Evolutionary conservation across 2,329 filamentous ascomycete species (phyloP).

Genomic region (Davidsoniella eucalypti): DNA sequence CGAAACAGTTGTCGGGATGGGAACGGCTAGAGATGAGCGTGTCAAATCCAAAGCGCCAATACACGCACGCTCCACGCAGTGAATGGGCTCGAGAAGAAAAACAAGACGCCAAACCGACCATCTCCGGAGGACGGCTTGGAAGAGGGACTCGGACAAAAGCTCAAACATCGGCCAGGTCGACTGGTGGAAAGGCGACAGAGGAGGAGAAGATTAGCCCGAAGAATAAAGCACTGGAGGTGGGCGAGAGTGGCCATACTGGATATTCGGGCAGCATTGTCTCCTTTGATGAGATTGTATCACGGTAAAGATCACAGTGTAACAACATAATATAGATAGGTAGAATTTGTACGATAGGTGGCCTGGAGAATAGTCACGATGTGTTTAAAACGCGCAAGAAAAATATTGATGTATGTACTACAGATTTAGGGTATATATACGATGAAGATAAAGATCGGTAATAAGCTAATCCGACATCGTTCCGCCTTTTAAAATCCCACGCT

Average conservation of each 20-base stretch:
- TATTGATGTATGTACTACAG: not conserved
- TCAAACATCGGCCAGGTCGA: no score
- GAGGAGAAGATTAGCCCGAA: conserved; percentile 16
- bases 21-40: no score
- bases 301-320: not conserved
- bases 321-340: not conserved
- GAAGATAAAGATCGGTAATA: no score
- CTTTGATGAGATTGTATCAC: conserved; percentile 21
- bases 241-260: conserved; percentile 19
- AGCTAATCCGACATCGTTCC: not conserved
- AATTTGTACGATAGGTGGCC: not conserved
- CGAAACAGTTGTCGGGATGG: no score
- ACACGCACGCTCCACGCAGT: no score
- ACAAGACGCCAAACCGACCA: no score
- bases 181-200: not conserved
- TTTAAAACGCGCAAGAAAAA: not conserved
- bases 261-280: conserved; percentile 19
- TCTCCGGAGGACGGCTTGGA: no score
- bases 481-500: not conserved
- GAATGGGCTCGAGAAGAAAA: no score
- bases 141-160: no score
- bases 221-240: conserved; percentile 6
- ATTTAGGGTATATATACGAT: not conserved
- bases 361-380: not conserved
- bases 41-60: no score